Base-by-base conservation (phyloP, 1,284 basidiomycete species). In the Serendipita sp. region DNA sequence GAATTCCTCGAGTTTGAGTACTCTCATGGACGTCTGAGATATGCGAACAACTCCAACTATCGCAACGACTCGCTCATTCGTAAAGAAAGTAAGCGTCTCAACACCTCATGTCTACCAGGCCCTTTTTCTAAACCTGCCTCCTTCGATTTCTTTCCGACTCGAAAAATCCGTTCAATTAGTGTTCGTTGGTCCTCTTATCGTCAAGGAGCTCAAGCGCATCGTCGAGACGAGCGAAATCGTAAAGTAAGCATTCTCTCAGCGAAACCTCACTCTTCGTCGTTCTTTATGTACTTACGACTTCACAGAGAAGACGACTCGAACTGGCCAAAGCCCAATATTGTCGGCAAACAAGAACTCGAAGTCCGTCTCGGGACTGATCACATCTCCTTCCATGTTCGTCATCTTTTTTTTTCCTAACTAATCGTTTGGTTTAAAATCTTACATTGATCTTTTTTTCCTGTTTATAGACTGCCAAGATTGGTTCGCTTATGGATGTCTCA, bases 1-100 rank as follows among this genome's bases (percentile, higher is more conserved):
- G 93, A 96, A 73, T 99, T 99, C 72, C 81, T 99, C 60, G 96
- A 99, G 74, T 99, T 98, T 71, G 95, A 99, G 76, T 97, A 97
- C 77, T 89, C 90, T 10, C 88, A 95, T 74, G 96, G 95, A 5
- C 85, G 95, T 64, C 80, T 99, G 67, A 84, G 95, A 68, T 99
- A 99, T 73, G 95, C 96, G 66, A 97, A 99, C 81, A 99, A 99
- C 81, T 97, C 93, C 22, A 99, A 99, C 76, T 99, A 99, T 77
- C 80, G 95, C 58, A 98, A 97, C 70, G 96, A 99, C 76, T 91
- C 87, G 72, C 77, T 99, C 63, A 97, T 99, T 72, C 82, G 94
- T 65, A 98, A 98, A 88, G 96, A 99, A 76, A 95, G 94, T 96
- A 69, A 70, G 92, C 81, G 3, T 38, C 10, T 29, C 2, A 32